Percentiles rank a stretch among this genome's conserved stretches.
Evolutionary conservation across 2,329 filamentous ascomycete species (phyloP).

Genomic region (Colletotrichum sp.): DNA sequence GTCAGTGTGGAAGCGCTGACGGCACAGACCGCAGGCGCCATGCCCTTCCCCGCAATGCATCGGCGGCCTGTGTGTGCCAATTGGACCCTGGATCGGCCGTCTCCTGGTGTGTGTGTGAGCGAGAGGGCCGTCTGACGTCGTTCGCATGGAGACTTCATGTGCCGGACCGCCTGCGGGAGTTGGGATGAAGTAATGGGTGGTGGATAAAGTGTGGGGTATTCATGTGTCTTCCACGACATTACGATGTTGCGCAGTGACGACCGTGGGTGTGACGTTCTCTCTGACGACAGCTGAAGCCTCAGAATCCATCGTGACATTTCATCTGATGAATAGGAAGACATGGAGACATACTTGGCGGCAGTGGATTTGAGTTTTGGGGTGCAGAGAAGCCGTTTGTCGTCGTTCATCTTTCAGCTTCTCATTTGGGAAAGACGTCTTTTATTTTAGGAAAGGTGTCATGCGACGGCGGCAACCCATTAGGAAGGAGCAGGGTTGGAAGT

Average conservation of each 20-base stretch:
- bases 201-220: background rate
- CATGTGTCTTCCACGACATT: background rate
- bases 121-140: conserved; percentile 6
- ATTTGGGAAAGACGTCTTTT: background rate
- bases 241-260: background rate
- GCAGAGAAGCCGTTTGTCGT: background rate
- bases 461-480: background rate
- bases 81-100: conserved; percentile 2
- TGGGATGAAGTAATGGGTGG: background rate
- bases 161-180: background rate
- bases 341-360: background rate
- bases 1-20: background rate
- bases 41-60: background rate
- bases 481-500: background rate
- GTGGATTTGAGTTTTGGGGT: background rate
- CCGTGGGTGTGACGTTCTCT: background rate
- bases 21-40: background rate
- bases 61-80: background rate
- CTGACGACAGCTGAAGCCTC: background rate
- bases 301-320: background rate
- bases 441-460: background rate
- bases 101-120: background rate
- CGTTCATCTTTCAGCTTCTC: background rate
- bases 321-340: background rate
- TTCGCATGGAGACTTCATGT: background rate